Conservation (phyloP, 768 basidiomycete species). For the Cantharellus anzutake region DNA sequence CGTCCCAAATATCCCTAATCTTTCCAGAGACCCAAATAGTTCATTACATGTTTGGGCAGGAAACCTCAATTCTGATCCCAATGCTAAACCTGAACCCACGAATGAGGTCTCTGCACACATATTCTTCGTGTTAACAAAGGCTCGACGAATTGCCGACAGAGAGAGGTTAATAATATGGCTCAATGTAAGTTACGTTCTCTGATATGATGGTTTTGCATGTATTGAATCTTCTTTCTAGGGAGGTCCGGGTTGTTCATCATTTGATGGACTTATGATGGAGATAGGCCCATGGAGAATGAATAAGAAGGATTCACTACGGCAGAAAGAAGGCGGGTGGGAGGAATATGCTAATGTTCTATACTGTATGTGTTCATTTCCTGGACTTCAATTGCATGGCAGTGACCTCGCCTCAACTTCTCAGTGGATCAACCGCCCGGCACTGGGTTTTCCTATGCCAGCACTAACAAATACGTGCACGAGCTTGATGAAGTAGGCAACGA, state of each 20-base stretch:
- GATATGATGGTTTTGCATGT: not conserved
- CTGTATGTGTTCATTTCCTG: slow-evolving; percentile 28
- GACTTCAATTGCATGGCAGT: not conserved
- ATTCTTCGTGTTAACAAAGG: slow-evolving; percentile 81
- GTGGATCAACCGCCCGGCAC: slow-evolving; percentile 98
- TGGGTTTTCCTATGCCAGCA: slow-evolving; percentile 78
- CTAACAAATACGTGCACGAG: slow-evolving; percentile 68
- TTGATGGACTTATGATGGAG: slow-evolving; percentile 97
- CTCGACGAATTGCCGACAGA: slow-evolving; percentile 72
- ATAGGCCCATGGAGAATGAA: slow-evolving; percentile 83
- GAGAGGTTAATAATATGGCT: slow-evolving; percentile 92
- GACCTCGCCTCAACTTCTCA: slow-evolving; percentile 16
- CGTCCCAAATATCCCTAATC: slow-evolving; percentile 52
- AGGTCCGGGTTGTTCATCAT: slow-evolving; percentile 92
- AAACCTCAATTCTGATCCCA: slow-evolving; percentile 64
- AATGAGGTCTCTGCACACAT: slow-evolving; percentile 59
- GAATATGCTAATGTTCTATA: slow-evolving; percentile 91
- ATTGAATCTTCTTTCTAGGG: slow-evolving; percentile 30
- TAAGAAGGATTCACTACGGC: slow-evolving; percentile 47
- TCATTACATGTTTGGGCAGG: slow-evolving; percentile 65
- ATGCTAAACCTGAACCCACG: slow-evolving; percentile 26
- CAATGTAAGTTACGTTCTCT: slow-evolving; percentile 41
- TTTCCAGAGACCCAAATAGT: slow-evolving; percentile 41
- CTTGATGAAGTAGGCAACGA: slow-evolving; percentile 36
- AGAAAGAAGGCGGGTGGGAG: slow-evolving; percentile 84